Conservation (phyloP, 2,329 filamentous ascomycete species). For the Pseudogymnoascus sp. region DNA sequence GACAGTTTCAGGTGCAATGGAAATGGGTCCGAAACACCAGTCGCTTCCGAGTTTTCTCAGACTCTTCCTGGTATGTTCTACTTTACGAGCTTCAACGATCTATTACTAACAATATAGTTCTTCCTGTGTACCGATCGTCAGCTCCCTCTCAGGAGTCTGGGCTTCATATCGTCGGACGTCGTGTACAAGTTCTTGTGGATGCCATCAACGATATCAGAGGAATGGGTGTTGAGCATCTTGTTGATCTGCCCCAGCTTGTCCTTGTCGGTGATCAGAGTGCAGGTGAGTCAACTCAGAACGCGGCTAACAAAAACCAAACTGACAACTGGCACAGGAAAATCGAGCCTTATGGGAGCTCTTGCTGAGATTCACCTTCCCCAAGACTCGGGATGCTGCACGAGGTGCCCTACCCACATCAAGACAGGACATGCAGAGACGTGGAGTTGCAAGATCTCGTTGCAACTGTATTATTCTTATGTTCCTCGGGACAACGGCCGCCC, state of each 20-base stretch:
- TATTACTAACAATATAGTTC: not conserved
- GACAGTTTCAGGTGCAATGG: not conserved
- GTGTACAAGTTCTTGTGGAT: conserved; percentile 57
- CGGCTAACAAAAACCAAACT: not conserved
- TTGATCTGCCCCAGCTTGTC: conserved; percentile 66
- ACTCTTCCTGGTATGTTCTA: conserved; percentile 5
- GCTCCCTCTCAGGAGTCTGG: conserved; percentile 27
- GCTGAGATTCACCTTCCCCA: conserved; percentile 64
- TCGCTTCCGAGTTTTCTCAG: not conserved
- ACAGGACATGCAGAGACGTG: conserved; percentile 43
- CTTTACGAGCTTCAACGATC: not conserved
- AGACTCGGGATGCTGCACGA: conserved; percentile 65
- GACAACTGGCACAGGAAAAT: conserved; percentile 46
- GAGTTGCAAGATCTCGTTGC: conserved; percentile 60
- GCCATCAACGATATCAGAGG: conserved; percentile 60
- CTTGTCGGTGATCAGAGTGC: conserved; percentile 79
- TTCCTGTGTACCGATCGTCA: not conserved
- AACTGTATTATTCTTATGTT: conserved; percentile 54
- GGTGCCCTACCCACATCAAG: conserved; percentile 74
- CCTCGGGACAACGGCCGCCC: conserved; percentile 19
- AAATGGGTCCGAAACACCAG: not conserved
- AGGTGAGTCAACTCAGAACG: conserved; percentile 27
- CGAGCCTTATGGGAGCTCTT: conserved; percentile 54
- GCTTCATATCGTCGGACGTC: conserved; percentile 48
- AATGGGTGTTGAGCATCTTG: conserved; percentile 61